These are phyloP conservation scores for Neofusicoccum parvum DNA, from an alignment of 2,329 filamentous ascomycete species.

Conservation along the genomic window DNA sequence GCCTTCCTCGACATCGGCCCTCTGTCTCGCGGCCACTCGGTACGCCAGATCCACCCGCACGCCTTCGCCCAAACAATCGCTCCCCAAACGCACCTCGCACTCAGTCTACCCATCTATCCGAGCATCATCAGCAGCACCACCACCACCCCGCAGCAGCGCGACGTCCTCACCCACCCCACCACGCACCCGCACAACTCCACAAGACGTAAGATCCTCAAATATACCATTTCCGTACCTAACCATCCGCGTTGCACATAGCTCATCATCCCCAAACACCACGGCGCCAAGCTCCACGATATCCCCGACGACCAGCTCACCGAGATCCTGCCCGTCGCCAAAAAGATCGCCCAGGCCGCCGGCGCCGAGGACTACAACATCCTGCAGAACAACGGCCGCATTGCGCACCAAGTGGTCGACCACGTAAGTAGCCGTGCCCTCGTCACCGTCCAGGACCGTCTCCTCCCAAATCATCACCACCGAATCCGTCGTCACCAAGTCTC, in stretches of 20 bases:
- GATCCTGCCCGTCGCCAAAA: slow-evolving; percentile 85
- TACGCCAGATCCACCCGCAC: slow-evolving; percentile 48
- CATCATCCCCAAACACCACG: slow-evolving; percentile 94
- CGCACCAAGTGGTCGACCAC: slow-evolving; percentile 91
- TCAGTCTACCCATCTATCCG: too few species aligned
- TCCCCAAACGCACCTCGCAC: background rate
- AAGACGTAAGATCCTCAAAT: background rate
- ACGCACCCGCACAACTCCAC: slow-evolving; percentile 22
- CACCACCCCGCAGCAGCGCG: too few species aligned
- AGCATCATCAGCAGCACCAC: too few species aligned
- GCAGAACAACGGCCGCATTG: slow-evolving; percentile 91
- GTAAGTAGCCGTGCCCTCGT: slow-evolving; percentile 53
- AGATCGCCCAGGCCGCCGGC: slow-evolving; percentile 75
- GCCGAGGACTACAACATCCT: slow-evolving; percentile 86
- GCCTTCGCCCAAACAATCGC: background rate
- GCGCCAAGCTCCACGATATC: slow-evolving; percentile 87
- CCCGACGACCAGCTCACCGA: slow-evolving; percentile 85
- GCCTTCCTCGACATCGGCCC: slow-evolving; percentile 97
- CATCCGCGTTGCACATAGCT: slow-evolving; percentile 60
- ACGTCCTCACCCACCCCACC: background rate
- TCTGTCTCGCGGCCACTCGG: slow-evolving; percentile 83
- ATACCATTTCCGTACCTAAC: slow-evolving; percentile 3
- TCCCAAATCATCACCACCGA: background rate
- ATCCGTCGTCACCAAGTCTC: background rate
- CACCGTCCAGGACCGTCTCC: background rate